A percentile compares a stretch with the other conserved stretches of the same genome.
Evolutionary conservation across 768 basidiomycete genomes (phyloP).

Genomic region (Amanita inopinata): DNA sequence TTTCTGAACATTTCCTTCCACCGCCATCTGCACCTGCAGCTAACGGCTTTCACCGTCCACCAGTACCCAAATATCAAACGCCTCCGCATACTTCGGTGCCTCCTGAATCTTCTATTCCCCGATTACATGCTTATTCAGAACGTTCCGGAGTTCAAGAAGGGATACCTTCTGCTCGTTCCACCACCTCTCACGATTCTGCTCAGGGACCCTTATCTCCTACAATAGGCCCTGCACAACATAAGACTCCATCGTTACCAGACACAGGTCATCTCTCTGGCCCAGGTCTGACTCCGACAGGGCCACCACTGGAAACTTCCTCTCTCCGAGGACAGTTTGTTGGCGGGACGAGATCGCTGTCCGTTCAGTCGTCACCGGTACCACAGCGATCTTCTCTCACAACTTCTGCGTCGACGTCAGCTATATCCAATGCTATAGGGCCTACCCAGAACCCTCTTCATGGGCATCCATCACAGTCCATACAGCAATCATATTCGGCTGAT

Average conservation of each 20-base stretch:
- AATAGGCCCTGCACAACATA: slow-evolving; percentile 16
- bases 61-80: slow-evolving; percentile 17
- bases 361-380: slow-evolving; percentile 39
- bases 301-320: slow-evolving; percentile 26
- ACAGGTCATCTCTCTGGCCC: slow-evolving; percentile 22
- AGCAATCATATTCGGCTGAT: slow-evolving; percentile 13
- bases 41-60: slow-evolving; percentile 24
- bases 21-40: slow-evolving; percentile 21
- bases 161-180: slow-evolving; percentile 16
- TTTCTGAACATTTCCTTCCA: slow-evolving; percentile 24
- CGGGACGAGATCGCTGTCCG: slow-evolving; percentile 76
- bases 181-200: slow-evolving; percentile 17
- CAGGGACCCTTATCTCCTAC: slow-evolving; percentile 15
- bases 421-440: slow-evolving; percentile 1
- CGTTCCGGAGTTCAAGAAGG: slow-evolving; percentile 14
- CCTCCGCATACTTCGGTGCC: slow-evolving; percentile 25
- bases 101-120: slow-evolving; percentile 16
- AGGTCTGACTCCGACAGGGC: slow-evolving; percentile 39
- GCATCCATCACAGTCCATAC: slow-evolving; percentile 10
- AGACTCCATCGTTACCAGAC: slow-evolving; percentile 30
- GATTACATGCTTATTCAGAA: slow-evolving; percentile 9
- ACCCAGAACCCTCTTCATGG: slow-evolving; percentile 12
- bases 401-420: slow-evolving; percentile 25
- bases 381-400: slow-evolving; percentile 23
- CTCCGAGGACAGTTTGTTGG: slow-evolving; percentile 61